Base-by-base conservation (phyloP, 306 rosid genomes). In the peach (Prunus persica) region DNA sequence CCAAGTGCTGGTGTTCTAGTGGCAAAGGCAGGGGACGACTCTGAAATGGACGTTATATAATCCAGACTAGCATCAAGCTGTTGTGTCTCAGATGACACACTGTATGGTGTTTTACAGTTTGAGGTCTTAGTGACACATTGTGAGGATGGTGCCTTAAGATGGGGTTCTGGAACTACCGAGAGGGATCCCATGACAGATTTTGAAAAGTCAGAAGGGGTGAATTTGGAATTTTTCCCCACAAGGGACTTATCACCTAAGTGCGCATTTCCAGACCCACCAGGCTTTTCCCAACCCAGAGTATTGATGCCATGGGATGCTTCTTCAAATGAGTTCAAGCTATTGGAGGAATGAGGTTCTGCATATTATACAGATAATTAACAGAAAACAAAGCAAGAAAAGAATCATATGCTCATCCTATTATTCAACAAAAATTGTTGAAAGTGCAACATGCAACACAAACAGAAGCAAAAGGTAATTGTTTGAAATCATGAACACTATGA, bases 291-390 rank as follows among this genome's bases (percentile, higher is more conserved):
- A 72, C 76, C 88, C 61, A 58, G 65, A 72, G 56, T 72, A 55
- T 74, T 72, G 66, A 55, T 68, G 72, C 65, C 56, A 69, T 65
- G 79, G 46, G 85, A 77, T 80, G 72, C 63, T 78, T 78, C 78
- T 52, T 76, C 88, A 52, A 62, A 73, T 22, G 79, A 71, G 45
- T 65, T 63, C 72, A 84, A 79, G 73, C 79, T 83, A 66, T 82
- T 79, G n/a, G 67, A 67, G 57, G 68, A 82, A 69, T 80, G 82
- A 80, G 69, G 76, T 64, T 85, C 94, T 89, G 84, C 84, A 84
- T 13, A 73, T 45, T 73, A 34, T 8, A 61, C 46, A 32, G 8
- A 18, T 28, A 62, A 46, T 63, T 11, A 32, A 46, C 6, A 2
- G 14, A 13, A 30, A 32, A 50, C 12, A 63, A 0, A 43, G 14